A percentile compares a stretch with the other conserved stretches of the same genome.
These are phyloP conservation scores for Talaromyces islandicus DNA, from an alignment of 2,329 filamentous ascomycete species.

Conservation along the genomic window DNA sequence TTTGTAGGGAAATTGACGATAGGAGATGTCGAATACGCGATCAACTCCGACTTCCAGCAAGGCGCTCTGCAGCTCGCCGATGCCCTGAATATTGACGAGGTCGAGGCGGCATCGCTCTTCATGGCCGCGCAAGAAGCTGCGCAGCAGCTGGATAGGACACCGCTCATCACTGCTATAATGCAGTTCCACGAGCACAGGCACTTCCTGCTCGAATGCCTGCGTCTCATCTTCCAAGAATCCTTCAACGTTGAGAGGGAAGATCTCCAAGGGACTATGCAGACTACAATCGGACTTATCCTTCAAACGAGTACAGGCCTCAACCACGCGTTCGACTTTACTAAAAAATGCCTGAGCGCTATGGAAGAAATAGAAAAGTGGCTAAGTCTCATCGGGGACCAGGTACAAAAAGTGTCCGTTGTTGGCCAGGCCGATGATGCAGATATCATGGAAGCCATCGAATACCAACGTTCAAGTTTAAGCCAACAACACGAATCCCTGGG, in stretches of 20 bases:
- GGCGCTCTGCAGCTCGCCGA: slow-evolving; percentile 76
- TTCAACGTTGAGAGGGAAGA: slow-evolving; percentile 56
- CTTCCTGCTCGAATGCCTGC: slow-evolving; percentile 75
- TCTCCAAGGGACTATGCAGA: slow-evolving; percentile 49
- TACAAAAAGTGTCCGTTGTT: slow-evolving; percentile 68
- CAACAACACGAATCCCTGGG: slow-evolving; percentile 86
- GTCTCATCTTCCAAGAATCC: slow-evolving; percentile 68
- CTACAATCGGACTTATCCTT: slow-evolving; percentile 54
- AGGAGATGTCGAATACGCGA: slow-evolving; percentile 64
- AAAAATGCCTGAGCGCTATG: slow-evolving; percentile 72
- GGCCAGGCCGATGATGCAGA: slow-evolving; percentile 60
- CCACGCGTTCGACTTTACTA: slow-evolving; percentile 59
- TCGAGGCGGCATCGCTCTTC: slow-evolving; percentile 72
- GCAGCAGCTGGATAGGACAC: slow-evolving; percentile 62
- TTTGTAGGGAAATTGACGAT: slow-evolving; percentile 66
- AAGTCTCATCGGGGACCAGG: slow-evolving; percentile 66
- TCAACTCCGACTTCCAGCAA: slow-evolving; percentile 87
- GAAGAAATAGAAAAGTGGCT: slow-evolving; percentile 70
- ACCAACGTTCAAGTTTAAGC: slow-evolving; percentile 71
- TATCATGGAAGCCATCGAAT: slow-evolving; percentile 70
- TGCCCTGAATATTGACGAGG: slow-evolving; percentile 82
- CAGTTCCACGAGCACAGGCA: slow-evolving; percentile 82
- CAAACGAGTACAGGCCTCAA: slow-evolving; percentile 45
- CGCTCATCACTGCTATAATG: slow-evolving; percentile 74
- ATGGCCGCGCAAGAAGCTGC: slow-evolving; percentile 67